phyloP scores from a whole-genome alignment of 169 alveolate species.

The Cryptosporidium tyzzeri region DNA sequence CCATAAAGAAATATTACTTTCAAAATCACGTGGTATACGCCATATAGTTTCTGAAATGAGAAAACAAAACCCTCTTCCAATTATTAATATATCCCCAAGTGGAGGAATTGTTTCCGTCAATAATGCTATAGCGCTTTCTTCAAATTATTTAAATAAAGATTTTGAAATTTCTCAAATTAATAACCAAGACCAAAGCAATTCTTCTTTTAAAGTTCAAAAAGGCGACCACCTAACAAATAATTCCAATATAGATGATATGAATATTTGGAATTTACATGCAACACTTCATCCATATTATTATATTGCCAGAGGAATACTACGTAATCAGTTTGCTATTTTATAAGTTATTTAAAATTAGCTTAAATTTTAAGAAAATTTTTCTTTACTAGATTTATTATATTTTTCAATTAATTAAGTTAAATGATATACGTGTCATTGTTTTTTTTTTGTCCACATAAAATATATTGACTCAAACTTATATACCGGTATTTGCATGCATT shows the following conservation, averaged over 20 bases:
- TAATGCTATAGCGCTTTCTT: constrained; percentile 53
- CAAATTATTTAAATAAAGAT: constrained; percentile 5
- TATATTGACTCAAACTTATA: not conserved
- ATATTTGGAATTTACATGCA: constrained; percentile 64
- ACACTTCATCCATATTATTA: constrained; percentile 71
- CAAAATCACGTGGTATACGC: constrained; percentile 71
- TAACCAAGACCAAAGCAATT: not conserved
- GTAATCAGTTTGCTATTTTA: constrained; percentile 70
- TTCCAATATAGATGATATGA: constrained; percentile 22
- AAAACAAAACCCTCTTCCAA: constrained; percentile 65
- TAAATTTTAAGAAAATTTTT: not conserved
- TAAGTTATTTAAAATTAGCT: not conserved
- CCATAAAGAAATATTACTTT: constrained; percentile 31
- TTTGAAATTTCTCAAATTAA: not conserved
- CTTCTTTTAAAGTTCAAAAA: constrained; percentile 5
- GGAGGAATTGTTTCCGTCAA: constrained; percentile 56
- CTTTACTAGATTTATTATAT: not conserved
- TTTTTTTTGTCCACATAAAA: constrained; percentile 7
- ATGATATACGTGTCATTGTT: not conserved
- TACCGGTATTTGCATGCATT: constrained; percentile 47
- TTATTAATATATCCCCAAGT: constrained; percentile 45
- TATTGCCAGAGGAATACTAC: constrained; percentile 50
- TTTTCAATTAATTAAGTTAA: not conserved
- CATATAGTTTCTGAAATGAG: constrained; percentile 70
- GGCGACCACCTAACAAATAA: not conserved